Percentiles rank a stretch among this genome's conserved stretches.
Conservation (phyloP, 306 rosid species). For the Betula pendula region DNA sequence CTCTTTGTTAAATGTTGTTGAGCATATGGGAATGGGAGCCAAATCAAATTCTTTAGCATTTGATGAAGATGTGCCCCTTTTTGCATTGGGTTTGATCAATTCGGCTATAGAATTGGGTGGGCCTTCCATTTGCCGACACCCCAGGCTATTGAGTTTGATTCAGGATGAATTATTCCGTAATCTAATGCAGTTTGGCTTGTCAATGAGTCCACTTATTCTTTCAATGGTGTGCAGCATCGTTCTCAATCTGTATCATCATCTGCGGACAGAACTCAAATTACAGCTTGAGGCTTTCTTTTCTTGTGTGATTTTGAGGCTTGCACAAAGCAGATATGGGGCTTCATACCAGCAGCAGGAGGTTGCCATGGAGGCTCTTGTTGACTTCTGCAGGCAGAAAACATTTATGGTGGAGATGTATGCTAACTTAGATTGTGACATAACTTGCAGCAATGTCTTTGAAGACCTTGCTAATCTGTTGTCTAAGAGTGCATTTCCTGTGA, state of each 20-base stretch:
- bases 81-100: conserved; percentile 87
- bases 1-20: conserved; percentile 76
- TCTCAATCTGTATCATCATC: conserved; percentile 77
- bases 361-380: conserved; percentile 93
- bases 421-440: conserved; percentile 89
- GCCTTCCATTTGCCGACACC: conserved; percentile 76
- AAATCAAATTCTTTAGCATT: conserved; percentile 75
- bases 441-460: conserved; percentile 96
- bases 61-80: conserved; percentile 96
- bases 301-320: conserved; percentile 85
- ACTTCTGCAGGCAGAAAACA: conserved; percentile 86
- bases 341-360: conserved; percentile 94
- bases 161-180: conserved; percentile 86
- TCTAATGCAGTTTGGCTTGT: conserved; percentile 88
- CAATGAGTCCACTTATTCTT: conserved; percentile 79
- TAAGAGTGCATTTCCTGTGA: conserved; percentile 90
- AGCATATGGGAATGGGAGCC: conserved; percentile 68
- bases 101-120: conserved; percentile 94
- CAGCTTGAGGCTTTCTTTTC: conserved; percentile 92
- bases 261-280: conserved; percentile 73
- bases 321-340: conserved; percentile 84
- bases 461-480: conserved; percentile 84
- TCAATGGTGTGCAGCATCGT: conserved; percentile 82
- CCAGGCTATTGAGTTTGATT: conserved; percentile 67
- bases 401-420: conserved; percentile 94